A percentile compares a stretch with the other conserved stretches of the same genome.
These are phyloP conservation scores for Tylopilus sp. DNA, from an alignment of 1,284 basidiomycete species.

Conservation along the genomic window DNA sequence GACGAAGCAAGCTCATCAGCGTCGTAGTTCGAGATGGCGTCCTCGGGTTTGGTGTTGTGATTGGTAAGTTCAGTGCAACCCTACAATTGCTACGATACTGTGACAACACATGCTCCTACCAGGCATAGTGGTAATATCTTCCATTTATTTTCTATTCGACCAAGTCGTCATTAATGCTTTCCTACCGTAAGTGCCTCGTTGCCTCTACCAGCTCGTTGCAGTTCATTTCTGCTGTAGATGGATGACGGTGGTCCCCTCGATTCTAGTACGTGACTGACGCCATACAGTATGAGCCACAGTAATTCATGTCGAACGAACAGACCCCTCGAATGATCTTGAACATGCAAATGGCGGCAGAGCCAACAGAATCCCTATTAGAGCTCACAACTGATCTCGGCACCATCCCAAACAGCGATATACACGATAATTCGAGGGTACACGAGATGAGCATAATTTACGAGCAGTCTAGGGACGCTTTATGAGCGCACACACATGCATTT, in stretches of 20 bases:
- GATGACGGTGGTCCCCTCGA: constrained; percentile 10
- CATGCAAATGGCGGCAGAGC: constrained; percentile 18
- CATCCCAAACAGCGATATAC: background rate
- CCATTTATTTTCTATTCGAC: constrained; percentile 9
- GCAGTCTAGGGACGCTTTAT: background rate
- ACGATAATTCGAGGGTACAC: background rate
- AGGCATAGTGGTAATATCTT: constrained; percentile 6
- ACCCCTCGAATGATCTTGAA: constrained; percentile 24
- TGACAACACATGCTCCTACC: background rate
- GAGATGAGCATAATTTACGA: background rate
- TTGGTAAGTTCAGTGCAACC: constrained; percentile 7
- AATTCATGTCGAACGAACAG: constrained; percentile 8
- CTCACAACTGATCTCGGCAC: constrained; percentile 13
- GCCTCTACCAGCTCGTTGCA: background rate
- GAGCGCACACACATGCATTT: background rate
- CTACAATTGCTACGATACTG: background rate
- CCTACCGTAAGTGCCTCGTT: constrained; percentile 14
- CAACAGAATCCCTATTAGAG: constrained; percentile 7
- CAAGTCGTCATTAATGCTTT: constrained; percentile 13
- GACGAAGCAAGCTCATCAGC: constrained; percentile 15
- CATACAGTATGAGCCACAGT: background rate
- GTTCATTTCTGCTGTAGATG: constrained; percentile 11
- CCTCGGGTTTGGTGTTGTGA: constrained; percentile 11
- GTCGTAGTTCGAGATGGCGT: constrained; percentile 20
- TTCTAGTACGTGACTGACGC: constrained; percentile 13